A percentile compares a stretch with the other conserved stretches of the same genome.
These are phyloP conservation scores for Macrophomina pseudophaseolina DNA, from an alignment of 2,329 filamentous ascomycete species.

Conservation along the genomic window DNA sequence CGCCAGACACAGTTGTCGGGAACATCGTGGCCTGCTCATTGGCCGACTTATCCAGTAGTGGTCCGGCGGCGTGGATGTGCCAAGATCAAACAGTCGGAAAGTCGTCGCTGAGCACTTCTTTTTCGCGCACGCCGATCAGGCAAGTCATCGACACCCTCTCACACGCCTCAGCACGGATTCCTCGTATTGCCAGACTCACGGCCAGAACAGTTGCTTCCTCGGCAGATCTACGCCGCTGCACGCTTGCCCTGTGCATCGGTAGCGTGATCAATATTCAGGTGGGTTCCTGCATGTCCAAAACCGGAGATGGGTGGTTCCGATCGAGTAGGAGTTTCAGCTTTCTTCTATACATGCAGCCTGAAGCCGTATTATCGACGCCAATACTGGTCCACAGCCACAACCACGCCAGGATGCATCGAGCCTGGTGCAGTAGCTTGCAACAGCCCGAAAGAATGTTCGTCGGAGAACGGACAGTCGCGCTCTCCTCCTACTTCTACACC, in stretches of 20 bases:
- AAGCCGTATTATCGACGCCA: neutral
- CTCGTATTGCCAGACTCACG: slow-evolving; percentile 12
- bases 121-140: neutral
- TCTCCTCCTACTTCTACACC: no score
- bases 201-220: neutral
- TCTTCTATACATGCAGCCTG: slow-evolving; percentile 1
- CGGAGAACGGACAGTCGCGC: neutral
- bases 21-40: neutral
- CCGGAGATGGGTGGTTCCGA: neutral
- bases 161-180: neutral
- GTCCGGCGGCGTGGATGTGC: neutral
- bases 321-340: neutral
- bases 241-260: neutral
- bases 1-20: neutral
- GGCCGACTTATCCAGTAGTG: neutral
- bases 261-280: slow-evolving; percentile 11
- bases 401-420: slow-evolving; percentile 2
- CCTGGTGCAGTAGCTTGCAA: slow-evolving; percentile 18
- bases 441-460: neutral
- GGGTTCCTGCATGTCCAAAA: slow-evolving; percentile 4
- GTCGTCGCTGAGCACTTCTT: neutral
- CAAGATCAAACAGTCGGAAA: neutral
- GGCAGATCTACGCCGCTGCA: neutral
- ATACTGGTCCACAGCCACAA: neutral
- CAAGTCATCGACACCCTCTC: slow-evolving; percentile 1